Evolutionary conservation across 495 filamentous ascomycete genomes (phyloP).

Genomic region (Aspergillus heteromorphus): DNA sequence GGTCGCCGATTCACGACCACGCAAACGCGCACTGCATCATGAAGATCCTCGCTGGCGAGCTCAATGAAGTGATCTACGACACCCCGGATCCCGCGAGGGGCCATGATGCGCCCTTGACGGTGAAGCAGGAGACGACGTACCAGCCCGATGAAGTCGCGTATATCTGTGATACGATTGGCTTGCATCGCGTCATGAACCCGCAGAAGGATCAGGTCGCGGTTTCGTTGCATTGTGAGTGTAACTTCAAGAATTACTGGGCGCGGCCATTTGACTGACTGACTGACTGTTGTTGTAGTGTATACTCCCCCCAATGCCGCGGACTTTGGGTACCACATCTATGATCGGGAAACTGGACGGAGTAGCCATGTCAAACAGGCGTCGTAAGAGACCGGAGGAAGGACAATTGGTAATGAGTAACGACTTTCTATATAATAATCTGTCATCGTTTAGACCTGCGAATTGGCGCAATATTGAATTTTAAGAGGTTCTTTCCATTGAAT

Average conservation of each 20-base stretch:
- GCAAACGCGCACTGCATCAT: constrained; percentile 72
- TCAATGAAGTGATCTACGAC: constrained; percentile 71
- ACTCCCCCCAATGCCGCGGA: constrained; percentile 78
- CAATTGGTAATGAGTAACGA: background rate
- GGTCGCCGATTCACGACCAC: constrained; percentile 79
- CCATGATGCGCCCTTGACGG: constrained; percentile 14
- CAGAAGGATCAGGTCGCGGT: constrained; percentile 65
- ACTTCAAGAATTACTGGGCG: no score
- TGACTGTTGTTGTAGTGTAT: constrained; percentile 50
- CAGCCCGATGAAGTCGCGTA: constrained; percentile 62
- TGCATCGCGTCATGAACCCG: constrained; percentile 76
- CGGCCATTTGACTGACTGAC: no score
- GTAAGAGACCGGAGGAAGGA: background rate
- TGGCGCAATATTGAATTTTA: background rate
- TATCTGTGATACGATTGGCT: constrained; percentile 73
- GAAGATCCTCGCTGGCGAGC: constrained; percentile 48
- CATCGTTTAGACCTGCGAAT: background rate
- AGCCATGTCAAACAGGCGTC: constrained; percentile 29
- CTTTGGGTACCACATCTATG: constrained; percentile 69
- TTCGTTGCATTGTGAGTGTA: constrained; percentile 69
- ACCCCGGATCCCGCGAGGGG: constrained; percentile 46
- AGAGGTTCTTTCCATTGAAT: background rate
- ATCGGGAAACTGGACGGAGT: constrained; percentile 57
- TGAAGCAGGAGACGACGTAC: constrained; percentile 27
- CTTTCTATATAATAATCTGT: background rate